These are phyloP conservation scores for Colletotrichum sp. DNA, from an alignment of 2,329 filamentous ascomycete species.

Conservation along the genomic window DNA sequence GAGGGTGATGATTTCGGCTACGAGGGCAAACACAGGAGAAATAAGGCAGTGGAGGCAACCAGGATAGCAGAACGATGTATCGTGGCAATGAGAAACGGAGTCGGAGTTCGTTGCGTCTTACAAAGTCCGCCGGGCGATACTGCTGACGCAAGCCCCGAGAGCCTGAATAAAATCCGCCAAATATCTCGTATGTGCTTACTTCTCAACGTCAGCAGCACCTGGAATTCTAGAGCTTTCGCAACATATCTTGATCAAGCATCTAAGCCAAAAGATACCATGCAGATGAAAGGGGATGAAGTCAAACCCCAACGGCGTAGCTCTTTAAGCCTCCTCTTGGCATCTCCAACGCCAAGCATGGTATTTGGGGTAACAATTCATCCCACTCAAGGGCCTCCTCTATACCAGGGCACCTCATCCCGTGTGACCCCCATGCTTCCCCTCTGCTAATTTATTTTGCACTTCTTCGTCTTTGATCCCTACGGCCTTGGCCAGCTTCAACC, in stretches of 20 bases:
- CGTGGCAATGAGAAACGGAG: background rate
- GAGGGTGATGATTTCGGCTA: background rate
- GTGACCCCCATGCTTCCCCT: background rate
- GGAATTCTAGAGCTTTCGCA: background rate
- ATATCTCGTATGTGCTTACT: background rate
- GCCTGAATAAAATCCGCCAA: fast-evolving
- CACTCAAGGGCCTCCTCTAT: background rate
- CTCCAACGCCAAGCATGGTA: background rate
- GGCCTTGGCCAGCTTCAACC: background rate
- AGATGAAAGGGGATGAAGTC: background rate
- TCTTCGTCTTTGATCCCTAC: background rate
- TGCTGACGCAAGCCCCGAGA: background rate
- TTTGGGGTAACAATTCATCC: background rate
- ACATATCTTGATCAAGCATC: no score
- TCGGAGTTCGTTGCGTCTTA: background rate
- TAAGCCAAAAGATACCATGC: background rate
- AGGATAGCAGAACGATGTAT: background rate
- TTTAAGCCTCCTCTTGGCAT: background rate
- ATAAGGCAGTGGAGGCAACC: background rate
- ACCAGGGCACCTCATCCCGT: background rate
- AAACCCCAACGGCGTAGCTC: background rate
- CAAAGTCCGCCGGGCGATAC: background rate
- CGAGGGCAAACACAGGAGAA: no score
- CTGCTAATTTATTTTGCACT: background rate
- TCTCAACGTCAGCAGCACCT: background rate